These are phyloP conservation scores for Trichosporon faecale DNA, from an alignment of 1,284 basidiomycete species.

Conservation along the genomic window DNA sequence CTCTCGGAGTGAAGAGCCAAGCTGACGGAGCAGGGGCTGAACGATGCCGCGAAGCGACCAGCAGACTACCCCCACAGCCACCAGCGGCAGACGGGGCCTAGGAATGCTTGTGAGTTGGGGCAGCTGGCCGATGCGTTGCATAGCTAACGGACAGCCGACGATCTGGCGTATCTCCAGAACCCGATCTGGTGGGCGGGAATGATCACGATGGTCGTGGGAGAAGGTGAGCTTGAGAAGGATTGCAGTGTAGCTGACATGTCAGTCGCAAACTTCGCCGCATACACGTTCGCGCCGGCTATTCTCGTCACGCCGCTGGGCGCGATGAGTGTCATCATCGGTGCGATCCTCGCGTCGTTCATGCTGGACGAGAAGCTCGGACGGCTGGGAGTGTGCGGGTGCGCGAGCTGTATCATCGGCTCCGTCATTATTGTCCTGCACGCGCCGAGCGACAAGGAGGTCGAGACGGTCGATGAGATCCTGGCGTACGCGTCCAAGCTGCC, in stretches of 20 bases:
- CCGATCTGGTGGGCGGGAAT: constrained; percentile 99
- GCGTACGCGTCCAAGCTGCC: constrained; percentile 81
- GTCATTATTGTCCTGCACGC: constrained; percentile 95
- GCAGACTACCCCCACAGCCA: constrained; percentile 67
- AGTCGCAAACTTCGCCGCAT: constrained; percentile 99
- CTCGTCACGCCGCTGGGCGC: constrained; percentile 95
- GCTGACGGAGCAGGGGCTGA: constrained; percentile 63
- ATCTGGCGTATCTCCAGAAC: constrained; percentile 81
- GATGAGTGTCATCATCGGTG: constrained; percentile 93
- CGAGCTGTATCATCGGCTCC: constrained; percentile 67
- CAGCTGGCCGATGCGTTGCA: constrained; percentile 57
- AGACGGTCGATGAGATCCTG: constrained; percentile 87
- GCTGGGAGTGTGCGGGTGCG: constrained; percentile 87
- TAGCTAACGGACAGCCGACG: constrained; percentile 60
- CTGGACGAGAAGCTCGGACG: constrained; percentile 92
- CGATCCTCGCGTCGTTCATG: constrained; percentile 87
- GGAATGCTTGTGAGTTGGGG: constrained; percentile 64
- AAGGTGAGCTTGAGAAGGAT: constrained; percentile 58
- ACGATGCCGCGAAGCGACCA: constrained; percentile 65
- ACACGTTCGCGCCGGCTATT: constrained; percentile 96
- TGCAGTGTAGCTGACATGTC: constrained; percentile 11
- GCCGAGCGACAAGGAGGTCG: constrained; percentile 88
- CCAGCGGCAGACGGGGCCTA: constrained; percentile 52
- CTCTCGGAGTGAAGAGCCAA: not conserved
- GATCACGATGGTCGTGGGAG: constrained; percentile 81